These are phyloP conservation scores for Microthlaspi erraticum DNA, from an alignment of 345 rosid species.

Conservation along the genomic window DNA sequence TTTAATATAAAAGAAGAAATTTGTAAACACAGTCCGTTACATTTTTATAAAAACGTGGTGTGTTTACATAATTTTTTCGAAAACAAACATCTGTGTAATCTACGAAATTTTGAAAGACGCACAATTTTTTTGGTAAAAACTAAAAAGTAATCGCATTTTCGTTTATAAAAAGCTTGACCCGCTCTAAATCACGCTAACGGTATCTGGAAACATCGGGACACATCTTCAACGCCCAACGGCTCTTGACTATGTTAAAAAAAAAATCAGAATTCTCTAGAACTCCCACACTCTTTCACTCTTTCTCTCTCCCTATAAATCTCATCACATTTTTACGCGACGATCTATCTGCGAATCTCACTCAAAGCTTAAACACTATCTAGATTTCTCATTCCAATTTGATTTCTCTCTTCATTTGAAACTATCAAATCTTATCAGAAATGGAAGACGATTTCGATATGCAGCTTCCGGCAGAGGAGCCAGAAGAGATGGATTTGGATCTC, in stretches of 20 bases:
- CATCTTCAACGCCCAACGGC: neutral
- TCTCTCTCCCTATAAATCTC: constrained; percentile 23
- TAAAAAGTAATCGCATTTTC: neutral
- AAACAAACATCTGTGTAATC: too few species aligned
- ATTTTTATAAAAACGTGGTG: too few species aligned
- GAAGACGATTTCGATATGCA: constrained; percentile 64
- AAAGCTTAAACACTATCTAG: neutral
- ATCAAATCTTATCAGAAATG: constrained; percentile 38
- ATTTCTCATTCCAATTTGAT: neutral
- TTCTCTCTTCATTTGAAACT: neutral
- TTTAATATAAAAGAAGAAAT: too few species aligned
- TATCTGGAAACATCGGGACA: constrained; percentile 34
- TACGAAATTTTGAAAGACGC: too few species aligned
- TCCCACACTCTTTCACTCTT: neutral
- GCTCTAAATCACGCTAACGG: constrained; percentile 4
- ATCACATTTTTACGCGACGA: neutral
- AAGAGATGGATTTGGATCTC: constrained; percentile 56
- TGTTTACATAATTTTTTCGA: too few species aligned
- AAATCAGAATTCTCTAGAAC: constrained; percentile 24
- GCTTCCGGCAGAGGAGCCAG: constrained; percentile 35
- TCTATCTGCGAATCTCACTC: neutral
- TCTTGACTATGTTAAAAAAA: neutral
- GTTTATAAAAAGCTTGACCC: neutral
- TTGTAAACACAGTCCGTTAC: too few species aligned
- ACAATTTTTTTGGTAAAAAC: too few species aligned